These are phyloP conservation scores for Blepharisma japonicum DNA, from an alignment of 73 alveolate species.

Conservation along the genomic window DNA sequence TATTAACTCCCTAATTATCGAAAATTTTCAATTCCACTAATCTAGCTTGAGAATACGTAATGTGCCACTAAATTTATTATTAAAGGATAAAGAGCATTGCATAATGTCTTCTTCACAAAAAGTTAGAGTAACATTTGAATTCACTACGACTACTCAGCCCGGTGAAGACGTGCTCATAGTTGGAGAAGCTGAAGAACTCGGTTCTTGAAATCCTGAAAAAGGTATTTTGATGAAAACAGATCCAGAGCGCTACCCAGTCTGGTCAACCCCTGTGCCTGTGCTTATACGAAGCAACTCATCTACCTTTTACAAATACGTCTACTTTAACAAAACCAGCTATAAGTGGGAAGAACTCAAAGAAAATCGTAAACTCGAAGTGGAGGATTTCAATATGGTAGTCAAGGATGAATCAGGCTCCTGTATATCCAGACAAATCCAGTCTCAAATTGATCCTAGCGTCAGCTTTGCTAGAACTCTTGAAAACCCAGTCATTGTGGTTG, in stretches of 20 bases:
- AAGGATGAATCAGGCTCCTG: constrained; percentile 3
- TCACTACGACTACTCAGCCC: not conserved
- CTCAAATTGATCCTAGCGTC: too few species aligned
- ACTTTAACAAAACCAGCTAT: not conserved
- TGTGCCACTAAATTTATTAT: too few species aligned
- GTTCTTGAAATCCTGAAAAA: constrained; percentile 1
- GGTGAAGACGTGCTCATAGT: constrained; percentile 17
- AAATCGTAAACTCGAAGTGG: constrained; percentile 10
- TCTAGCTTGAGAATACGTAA: too few species aligned
- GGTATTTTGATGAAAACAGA: constrained; percentile 2
- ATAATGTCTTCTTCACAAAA: too few species aligned
- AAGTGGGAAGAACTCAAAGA: constrained; percentile 23
- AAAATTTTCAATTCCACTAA: too few species aligned
- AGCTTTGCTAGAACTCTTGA: too few species aligned
- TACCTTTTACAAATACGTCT: constrained; percentile 18
- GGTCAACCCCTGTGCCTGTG: constrained; percentile 14
- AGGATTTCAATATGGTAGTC: not conserved
- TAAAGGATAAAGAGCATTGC: too few species aligned
- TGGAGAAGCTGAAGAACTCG: constrained; percentile 6
- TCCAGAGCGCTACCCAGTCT: constrained; percentile 25
- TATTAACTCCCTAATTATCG: too few species aligned
- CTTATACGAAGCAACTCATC: not conserved
- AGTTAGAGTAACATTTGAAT: constrained; percentile 15
- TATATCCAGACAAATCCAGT: constrained; percentile 22
- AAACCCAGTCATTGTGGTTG: too few species aligned